Evolutionary conservation across 345 rosid species (phyloP).

Genomic region (Salix udensis): DNA sequence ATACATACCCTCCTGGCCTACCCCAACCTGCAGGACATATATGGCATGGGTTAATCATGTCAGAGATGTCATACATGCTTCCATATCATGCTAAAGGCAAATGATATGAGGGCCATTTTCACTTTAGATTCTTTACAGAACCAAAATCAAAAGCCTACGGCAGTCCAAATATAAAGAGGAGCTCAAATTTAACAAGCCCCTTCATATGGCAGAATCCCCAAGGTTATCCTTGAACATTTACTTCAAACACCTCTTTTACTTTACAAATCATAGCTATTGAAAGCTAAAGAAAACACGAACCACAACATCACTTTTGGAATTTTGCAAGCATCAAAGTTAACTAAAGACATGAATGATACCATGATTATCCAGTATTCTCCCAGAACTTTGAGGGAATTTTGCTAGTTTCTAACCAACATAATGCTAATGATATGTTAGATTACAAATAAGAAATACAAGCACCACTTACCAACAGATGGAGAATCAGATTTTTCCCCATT

Average conservation of each 20-base stretch:
- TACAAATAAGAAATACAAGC: not conserved
- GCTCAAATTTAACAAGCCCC: not conserved
- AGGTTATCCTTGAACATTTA: not conserved
- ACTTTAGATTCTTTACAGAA: not conserved
- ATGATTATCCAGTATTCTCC: not conserved
- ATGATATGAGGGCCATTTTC: not conserved
- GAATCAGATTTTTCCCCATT: slow-evolving; percentile 83
- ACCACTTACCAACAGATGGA: slow-evolving; percentile 63
- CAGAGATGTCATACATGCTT: not conserved
- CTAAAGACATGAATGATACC: not conserved
- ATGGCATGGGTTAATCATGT: not conserved
- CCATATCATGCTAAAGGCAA: not conserved
- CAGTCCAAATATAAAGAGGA: not conserved
- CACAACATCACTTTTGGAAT: not conserved
- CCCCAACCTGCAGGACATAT: slow-evolving; percentile 81
- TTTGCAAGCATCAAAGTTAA: not conserved
- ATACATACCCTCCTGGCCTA: slow-evolving; percentile 87
- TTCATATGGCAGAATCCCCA: not conserved
- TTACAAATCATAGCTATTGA: not conserved
- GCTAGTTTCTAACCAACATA: not conserved
- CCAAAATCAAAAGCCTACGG: not conserved
- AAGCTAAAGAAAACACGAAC: not conserved
- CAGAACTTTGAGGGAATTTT: not conserved
- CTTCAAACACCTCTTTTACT: not conserved
- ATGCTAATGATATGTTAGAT: not conserved